Percentiles rank a stretch among this genome's conserved stretches.
Conservation (phyloP, 2,329 filamentous ascomycete species). For the Trichoderma citrinoviride region DNA sequence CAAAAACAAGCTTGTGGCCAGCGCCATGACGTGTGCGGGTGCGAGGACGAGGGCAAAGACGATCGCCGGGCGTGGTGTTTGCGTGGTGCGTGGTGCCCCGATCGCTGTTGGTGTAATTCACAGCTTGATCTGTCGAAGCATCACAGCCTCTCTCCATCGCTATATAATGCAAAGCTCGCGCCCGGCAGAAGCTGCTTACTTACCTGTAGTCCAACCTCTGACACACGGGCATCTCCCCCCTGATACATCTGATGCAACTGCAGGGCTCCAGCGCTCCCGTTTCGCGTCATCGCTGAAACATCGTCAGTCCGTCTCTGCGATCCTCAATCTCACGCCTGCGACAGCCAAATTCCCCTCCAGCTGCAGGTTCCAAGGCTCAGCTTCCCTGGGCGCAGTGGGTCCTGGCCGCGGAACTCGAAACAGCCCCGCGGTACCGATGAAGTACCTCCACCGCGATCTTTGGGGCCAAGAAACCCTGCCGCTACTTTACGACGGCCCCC, state of each 20-base stretch:
- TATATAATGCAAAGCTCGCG: neutral
- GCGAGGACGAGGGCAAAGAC: neutral
- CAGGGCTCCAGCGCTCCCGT: neutral
- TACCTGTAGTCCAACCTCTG: neutral
- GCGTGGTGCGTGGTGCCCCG: neutral
- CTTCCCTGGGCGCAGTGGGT: neutral
- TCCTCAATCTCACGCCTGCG: neutral
- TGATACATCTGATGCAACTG: neutral
- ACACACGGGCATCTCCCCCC: conserved; percentile 5
- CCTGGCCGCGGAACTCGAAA: neutral
- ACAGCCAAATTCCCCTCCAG: conserved; percentile 5
- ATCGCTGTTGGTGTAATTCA: conserved; percentile 1
- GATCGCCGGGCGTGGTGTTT: neutral
- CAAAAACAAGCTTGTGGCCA: conserved; percentile 19
- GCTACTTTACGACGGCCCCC: conserved; percentile 14
- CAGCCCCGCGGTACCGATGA: conserved; percentile 7
- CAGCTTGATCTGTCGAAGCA: neutral
- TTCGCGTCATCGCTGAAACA: conserved; percentile 17
- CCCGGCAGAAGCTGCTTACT: neutral
- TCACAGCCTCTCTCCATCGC: too few relatives aligned
- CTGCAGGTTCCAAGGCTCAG: neutral
- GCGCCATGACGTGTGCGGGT: conserved; percentile 13
- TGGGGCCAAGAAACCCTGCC: conserved; percentile 7
- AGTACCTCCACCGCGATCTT: conserved; percentile 9
- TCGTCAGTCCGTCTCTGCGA: neutral